Evolutionary conservation across 176 grass and related monocot genomes (phyloP).

Genomic region (Paspalum vaginatum): DNA sequence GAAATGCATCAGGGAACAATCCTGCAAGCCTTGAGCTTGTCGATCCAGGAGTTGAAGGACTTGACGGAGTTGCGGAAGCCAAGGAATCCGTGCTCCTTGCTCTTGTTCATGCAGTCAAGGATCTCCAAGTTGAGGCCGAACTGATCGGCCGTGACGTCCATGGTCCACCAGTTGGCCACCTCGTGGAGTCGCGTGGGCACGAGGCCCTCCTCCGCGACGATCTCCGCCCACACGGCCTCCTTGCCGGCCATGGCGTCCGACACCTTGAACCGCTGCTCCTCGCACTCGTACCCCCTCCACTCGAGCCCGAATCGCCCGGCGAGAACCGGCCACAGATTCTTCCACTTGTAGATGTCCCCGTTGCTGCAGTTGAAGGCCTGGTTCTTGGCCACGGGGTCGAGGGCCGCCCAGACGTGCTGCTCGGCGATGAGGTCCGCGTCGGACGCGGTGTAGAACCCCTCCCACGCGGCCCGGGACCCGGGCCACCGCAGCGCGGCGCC

Average conservation of each 20-base stretch:
- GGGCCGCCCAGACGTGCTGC: slow-evolving; percentile 55
- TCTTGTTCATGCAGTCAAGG: slow-evolving; percentile 82
- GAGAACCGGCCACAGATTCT: slow-evolving; percentile 55
- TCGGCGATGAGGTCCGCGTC: slow-evolving; percentile 60
- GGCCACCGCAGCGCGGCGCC: slow-evolving; percentile 48
- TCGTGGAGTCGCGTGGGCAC: slow-evolving; percentile 37
- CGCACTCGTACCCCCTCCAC: slow-evolving; percentile 51
- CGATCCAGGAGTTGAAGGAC: slow-evolving; percentile 68
- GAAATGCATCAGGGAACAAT: neutral
- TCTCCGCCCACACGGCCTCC: slow-evolving; percentile 52
- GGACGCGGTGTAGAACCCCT: slow-evolving; percentile 49
- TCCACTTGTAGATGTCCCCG: slow-evolving; percentile 70
- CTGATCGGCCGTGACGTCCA: slow-evolving; percentile 29
- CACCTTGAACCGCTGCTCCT: slow-evolving; percentile 45
- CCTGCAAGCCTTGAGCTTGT: slow-evolving; percentile 49
- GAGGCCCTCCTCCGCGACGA: slow-evolving; percentile 49
- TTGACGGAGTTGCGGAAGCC: slow-evolving; percentile 67
- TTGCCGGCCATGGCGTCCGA: slow-evolving; percentile 53
- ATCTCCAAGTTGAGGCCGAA: neutral
- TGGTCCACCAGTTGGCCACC: slow-evolving; percentile 55
- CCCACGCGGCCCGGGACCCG: slow-evolving; percentile 34
- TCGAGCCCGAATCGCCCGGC: slow-evolving; percentile 48
- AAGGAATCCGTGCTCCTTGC: slow-evolving; percentile 85
- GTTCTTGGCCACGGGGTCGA: slow-evolving; percentile 56
- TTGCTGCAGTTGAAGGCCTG: slow-evolving; percentile 65